These are phyloP conservation scores for Volvox africanus DNA, from an alignment of 139 green algal species.

Conservation along the genomic window DNA sequence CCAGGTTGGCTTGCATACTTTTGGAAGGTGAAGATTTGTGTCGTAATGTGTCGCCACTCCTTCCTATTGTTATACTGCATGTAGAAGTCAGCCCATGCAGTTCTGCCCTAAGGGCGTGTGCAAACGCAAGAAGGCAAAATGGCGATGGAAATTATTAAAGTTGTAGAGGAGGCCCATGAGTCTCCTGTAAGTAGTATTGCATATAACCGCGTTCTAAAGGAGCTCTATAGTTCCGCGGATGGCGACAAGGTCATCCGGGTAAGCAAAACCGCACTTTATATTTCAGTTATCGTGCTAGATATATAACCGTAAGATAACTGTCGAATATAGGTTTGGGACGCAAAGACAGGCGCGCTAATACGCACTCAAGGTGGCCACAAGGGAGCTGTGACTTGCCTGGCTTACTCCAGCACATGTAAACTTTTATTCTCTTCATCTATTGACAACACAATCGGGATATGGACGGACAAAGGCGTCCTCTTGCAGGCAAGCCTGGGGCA, in stretches of 20 bases:
- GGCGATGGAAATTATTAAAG: conserved; percentile 66
- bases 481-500: conserved; percentile 62
- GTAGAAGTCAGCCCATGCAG: not conserved
- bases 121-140: conserved; percentile 44
- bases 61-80: not conserved
- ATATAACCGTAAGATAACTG: too few relatives aligned
- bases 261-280: not conserved
- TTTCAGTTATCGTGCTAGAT: too few relatives aligned
- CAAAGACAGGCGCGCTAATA: conserved; percentile 65
- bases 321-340: conserved; percentile 73
- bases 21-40: too few relatives aligned
- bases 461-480: conserved; percentile 74
- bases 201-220: conserved; percentile 70
- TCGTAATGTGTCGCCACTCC: too few relatives aligned
- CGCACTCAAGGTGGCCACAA: conserved; percentile 74
- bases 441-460: conserved; percentile 77
- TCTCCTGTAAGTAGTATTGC: conserved; percentile 67
- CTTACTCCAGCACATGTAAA: conserved; percentile 63
- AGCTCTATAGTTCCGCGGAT: conserved; percentile 76
- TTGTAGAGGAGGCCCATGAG: conserved; percentile 68
- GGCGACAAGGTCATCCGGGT: conserved; percentile 77
- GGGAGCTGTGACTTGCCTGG: conserved; percentile 77
- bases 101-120: not conserved
- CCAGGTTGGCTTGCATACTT: not conserved
- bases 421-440: conserved; percentile 78